Evolutionary conservation across 108 stramenopile genomes (phyloP).

Genomic region (Parietichytrium sp.): DNA sequence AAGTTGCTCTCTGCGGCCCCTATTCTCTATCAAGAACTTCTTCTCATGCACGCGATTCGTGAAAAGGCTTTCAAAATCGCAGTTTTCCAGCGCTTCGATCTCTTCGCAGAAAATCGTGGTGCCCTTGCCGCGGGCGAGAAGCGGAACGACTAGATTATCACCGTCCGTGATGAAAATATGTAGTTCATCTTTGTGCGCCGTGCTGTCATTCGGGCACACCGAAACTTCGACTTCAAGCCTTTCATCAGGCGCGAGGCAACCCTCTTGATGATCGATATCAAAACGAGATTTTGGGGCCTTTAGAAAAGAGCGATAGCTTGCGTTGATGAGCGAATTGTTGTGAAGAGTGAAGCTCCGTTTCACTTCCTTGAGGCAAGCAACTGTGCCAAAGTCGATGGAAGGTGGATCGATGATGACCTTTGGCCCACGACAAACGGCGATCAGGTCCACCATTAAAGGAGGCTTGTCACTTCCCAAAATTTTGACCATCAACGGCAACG

Average conservation of each 20-base stretch:
- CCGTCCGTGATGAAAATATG: slow-evolving; percentile 64
- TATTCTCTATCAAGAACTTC: slow-evolving; percentile 67
- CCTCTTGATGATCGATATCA: slow-evolving; percentile 57
- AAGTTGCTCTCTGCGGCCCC: slow-evolving; percentile 61
- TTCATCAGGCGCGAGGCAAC: slow-evolving; percentile 60
- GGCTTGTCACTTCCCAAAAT: slow-evolving; percentile 58
- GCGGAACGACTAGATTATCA: slow-evolving; percentile 44
- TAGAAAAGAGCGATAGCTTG: slow-evolving; percentile 60
- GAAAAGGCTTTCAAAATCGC: slow-evolving; percentile 62
- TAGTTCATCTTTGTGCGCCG: slow-evolving; percentile 59
- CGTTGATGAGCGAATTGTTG: slow-evolving; percentile 58
- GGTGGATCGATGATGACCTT: slow-evolving; percentile 46
- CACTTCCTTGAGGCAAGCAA: slow-evolving; percentile 54
- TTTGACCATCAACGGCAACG: slow-evolving; percentile 55
- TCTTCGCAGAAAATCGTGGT: slow-evolving; percentile 64
- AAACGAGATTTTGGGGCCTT: slow-evolving; percentile 59
- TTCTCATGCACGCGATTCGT: slow-evolving; percentile 50
- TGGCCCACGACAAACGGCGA: slow-evolving; percentile 55
- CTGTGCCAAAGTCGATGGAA: slow-evolving; percentile 58
- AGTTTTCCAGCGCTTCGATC: slow-evolving; percentile 38
- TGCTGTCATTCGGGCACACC: slow-evolving; percentile 62
- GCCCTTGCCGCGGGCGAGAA: slow-evolving; percentile 58
- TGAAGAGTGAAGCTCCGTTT: slow-evolving; percentile 42
- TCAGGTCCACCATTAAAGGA: slow-evolving; percentile 54
- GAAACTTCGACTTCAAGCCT: slow-evolving; percentile 46